phyloP scores from a whole-genome alignment of 2,329 filamentous ascomycete species.

The Microthyrium microscopicum region DNA sequence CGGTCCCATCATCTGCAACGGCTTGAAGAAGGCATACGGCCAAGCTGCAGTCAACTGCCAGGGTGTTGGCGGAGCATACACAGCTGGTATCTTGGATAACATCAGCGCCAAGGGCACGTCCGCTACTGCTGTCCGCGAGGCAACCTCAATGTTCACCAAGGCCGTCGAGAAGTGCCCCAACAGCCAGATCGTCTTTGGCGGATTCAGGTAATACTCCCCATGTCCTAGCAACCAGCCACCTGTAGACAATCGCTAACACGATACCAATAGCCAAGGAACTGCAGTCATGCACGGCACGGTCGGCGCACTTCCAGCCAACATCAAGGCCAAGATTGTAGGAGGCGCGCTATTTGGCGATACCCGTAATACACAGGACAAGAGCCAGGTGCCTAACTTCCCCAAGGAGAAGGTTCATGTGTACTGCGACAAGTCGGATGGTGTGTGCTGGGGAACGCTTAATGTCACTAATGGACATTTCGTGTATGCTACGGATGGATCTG shows the following conservation, averaged over 20 bases:
- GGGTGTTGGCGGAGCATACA: slow-evolving; percentile 26
- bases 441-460: slow-evolving; percentile 29
- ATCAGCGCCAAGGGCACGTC: slow-evolving; percentile 23
- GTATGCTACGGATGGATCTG: slow-evolving; percentile 4
- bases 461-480: slow-evolving; percentile 10
- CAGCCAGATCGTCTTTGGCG: slow-evolving; percentile 26
- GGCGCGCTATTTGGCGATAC: slow-evolving; percentile 32
- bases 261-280: slow-evolving; percentile 18
- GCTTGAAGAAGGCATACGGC: neutral
- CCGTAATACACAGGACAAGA: slow-evolving; percentile 22
- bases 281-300: slow-evolving; percentile 20
- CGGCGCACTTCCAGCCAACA: slow-evolving; percentile 13
- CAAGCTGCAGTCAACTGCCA: slow-evolving; percentile 1
- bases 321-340: slow-evolving; percentile 19
- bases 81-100: slow-evolving; percentile 21
- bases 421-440: slow-evolving; percentile 33
- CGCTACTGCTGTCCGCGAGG: slow-evolving; percentile 23
- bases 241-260: slow-evolving; percentile 13
- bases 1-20: neutral
- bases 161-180: slow-evolving; percentile 28
- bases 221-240: slow-evolving; percentile 14
- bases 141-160: slow-evolving; percentile 22
- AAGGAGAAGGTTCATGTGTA: slow-evolving; percentile 29
- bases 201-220: slow-evolving; percentile 21
- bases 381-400: slow-evolving; percentile 24